Percentiles rank a stretch among this genome's conserved stretches.
phyloP scores from a whole-genome alignment of 345 rosid genomes.

The Cardamine occulta region DNA sequence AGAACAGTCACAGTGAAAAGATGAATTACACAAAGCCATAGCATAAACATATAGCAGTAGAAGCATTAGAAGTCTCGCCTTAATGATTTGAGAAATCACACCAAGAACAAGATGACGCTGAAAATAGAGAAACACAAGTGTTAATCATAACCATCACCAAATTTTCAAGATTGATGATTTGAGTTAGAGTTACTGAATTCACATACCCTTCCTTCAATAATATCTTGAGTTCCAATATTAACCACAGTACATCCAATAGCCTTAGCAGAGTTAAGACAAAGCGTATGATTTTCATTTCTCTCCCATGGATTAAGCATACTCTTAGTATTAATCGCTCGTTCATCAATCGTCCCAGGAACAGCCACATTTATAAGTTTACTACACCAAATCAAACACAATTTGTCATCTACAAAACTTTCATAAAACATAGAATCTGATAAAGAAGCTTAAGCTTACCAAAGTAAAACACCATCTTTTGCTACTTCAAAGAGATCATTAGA shows the following conservation, averaged over 20 bases:
- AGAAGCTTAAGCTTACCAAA: conserved; percentile 60
- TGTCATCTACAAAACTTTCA: background rate
- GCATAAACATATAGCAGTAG: background rate
- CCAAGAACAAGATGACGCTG: conserved; percentile 99
- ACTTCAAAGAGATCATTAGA: conserved; percentile 95
- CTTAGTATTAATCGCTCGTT: conserved; percentile 95
- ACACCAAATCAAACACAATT: conserved; percentile 38
- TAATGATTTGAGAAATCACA: conserved; percentile 91
- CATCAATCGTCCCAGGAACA: conserved; percentile 98
- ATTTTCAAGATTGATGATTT: background rate
- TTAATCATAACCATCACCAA: conserved; percentile 26
- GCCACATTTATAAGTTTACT: conserved; percentile 98
- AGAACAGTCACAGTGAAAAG: conserved; percentile 34
- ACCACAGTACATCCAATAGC: conserved; percentile 99
- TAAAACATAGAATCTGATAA: background rate
- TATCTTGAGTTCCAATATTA: conserved; percentile 91
- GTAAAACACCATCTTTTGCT: conserved; percentile 91
- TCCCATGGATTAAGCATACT: conserved; percentile 98
- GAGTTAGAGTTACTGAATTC: background rate
- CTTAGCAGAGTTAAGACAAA: conserved; percentile 95
- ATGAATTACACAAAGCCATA: conserved; percentile 2
- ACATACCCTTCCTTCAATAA: conserved; percentile 97
- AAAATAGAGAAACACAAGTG: conserved; percentile 38
- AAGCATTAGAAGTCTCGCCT: conserved; percentile 54
- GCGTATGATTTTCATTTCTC: conserved; percentile 95